Evolutionary conservation across 2,329 filamentous ascomycete genomes (phyloP), one percentile per base, ranked within the genome.

Genomic region (Penicillium olsonii): DNA sequence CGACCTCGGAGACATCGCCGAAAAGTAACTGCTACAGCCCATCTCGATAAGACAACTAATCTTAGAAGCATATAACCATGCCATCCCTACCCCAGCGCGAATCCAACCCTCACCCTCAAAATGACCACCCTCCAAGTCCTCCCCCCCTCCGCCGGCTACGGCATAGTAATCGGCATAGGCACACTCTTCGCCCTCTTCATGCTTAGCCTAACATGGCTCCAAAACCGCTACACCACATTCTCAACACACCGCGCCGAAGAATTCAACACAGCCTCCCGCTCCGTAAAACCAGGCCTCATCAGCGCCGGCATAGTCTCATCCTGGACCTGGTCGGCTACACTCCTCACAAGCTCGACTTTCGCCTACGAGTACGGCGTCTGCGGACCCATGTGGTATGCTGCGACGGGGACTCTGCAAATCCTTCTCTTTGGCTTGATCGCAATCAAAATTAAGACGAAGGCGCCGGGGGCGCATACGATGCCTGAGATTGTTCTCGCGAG

Each of bases 251-350:
- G 69, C 43, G 69, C 73, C 3, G 76, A 79, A 53, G 73, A 77
- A 53, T 78, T 77, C 68, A 76, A 75, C 59, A 77, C 75, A 2
- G 75, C 75, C 0, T 75, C 71, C 4, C 72, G 61, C 24, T 58
- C 57, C 2, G 49, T 64, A 37, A 61, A 62, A 27, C 57, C 76
- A 1, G 75, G 75, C 6, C 68, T 78, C 5, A 76, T 77, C 41
- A 73, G 74, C 4, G 71, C 70, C 6, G 75, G 73, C 4, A 75
- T 78, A 45, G 75, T 78, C 11, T 75, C 70, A 4, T 75, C 75
- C 2, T 79, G 76, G 76, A 78, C 75, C 4, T 78, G 75, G 74
- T 71, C 71, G 15, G 72, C 76, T 5, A 78, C 77, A 5, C 64
- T 75, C 20, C 48, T 76, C 47, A 71, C 68, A 7, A 71, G 68